These are phyloP conservation scores for Globisporangium heterothallicum DNA, from an alignment of 352 stramenopile genomes.

Conservation along the genomic window DNA sequence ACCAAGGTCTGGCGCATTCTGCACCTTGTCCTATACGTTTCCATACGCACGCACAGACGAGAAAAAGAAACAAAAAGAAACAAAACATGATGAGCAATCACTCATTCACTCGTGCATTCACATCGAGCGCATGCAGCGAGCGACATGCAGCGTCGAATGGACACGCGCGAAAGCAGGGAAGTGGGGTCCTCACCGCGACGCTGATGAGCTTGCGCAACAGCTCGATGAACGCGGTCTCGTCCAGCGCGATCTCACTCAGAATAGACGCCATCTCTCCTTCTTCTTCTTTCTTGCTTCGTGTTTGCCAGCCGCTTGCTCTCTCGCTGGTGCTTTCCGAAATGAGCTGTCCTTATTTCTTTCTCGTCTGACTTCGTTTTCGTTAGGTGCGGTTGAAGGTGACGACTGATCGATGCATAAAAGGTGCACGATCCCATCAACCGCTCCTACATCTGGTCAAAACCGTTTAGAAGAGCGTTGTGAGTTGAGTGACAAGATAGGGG, in stretches of 20 bases:
- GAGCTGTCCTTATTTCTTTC: too few species aligned
- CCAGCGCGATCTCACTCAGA: constrained; percentile 39
- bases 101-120: neutral
- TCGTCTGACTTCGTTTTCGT: too few species aligned
- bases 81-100: neutral
- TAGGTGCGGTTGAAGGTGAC: too few species aligned
- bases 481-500: too few species aligned
- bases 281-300: neutral
- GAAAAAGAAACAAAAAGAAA: neutral
- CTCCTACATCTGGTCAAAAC: too few species aligned
- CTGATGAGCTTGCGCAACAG: constrained; percentile 85
- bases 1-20: constrained; percentile 64
- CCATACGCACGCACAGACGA: neutral
- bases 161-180: too few species aligned
- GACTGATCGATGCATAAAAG: too few species aligned
- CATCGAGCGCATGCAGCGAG: constrained; percentile 15
- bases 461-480: too few species aligned
- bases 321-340: neutral
- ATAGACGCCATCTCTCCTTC: constrained; percentile 20
- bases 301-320: neutral
- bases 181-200: constrained; percentile 56
- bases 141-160: too few species aligned
- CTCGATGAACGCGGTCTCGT: constrained; percentile 75
- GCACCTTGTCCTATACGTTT: constrained; percentile 46
- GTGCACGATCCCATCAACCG: too few species aligned